Base-by-base conservation (phyloP, 2,329 filamentous ascomycete genomes). In the Rhinocladiella mackenziei region DNA sequence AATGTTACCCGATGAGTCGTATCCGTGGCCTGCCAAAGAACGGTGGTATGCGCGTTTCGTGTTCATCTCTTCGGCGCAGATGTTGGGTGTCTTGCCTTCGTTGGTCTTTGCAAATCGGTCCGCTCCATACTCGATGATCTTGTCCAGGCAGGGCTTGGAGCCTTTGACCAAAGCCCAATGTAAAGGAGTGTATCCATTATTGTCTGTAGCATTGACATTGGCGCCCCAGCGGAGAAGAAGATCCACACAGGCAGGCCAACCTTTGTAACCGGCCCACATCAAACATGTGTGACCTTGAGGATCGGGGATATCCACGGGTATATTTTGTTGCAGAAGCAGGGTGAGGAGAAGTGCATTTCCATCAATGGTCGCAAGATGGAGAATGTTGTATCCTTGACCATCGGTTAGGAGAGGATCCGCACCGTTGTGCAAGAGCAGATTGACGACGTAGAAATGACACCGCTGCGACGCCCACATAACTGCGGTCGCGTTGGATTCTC, bases 241-340 rank as follows among this genome's bases (percentile, higher is more conserved):
- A 62, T 97, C 92, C 35, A 97, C 91, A 58, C 88, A 94, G 34
- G 84, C 82, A 0, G 91, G 87, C 62, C 84, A 96, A 25, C 94
- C 92, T 67, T 98, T 98, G 72, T 98, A 98, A 11, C 91, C 91
- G 13, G 92, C 88, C 92, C 92, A 98, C 92, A 98, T 98, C 50
- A 98, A 75, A 49, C 84, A 84, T 1, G 92, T 97, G 66, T 98
- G 94, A 4, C 89, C 88, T 62, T 89, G 91, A 38, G 80, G 80
- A 67, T 98, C 92, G 40, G 84, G 76, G 4, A 92, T 85, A 62
- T 98, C 92, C 50, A 98, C 88, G 11, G 89, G 87, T 48, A 98
- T 92, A 61, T 92, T 89, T 62, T 96, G 89, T 68, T 98, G 92
- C 17, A 98, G 77, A 5, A 98, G 78, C 1, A 98, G 77, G 37